Evolutionary conservation across 1,284 basidiomycete genomes (phyloP), one percentile per base, ranked within the genome.

Genomic region (Flammula alnicola): DNA sequence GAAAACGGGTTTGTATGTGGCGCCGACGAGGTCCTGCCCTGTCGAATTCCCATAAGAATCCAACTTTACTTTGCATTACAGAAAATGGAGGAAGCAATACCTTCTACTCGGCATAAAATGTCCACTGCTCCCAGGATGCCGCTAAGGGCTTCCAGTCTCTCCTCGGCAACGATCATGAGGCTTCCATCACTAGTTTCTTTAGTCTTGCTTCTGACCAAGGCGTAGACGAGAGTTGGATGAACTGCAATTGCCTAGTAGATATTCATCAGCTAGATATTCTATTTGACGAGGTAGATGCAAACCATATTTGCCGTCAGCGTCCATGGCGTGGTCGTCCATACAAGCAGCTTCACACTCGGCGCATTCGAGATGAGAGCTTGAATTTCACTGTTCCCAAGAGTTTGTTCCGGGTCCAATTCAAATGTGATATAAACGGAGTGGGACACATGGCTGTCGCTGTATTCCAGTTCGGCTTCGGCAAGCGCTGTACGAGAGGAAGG

Each of bases 271-370:
- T 20, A 25, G 10, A 12, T 29, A 44, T 25, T n/a, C n/a, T n/a
- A 46, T 43, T 22, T 8, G 33, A 9, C 17, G 11, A n/a, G 6
- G 23, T n/a, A 5, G 20, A 6, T 20, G 1, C 23, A 12, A 55
- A 93, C 93, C 88, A 96, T 94, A 64, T 99, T 99, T 1, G 93
- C 93, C 1, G 93, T 93, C 38, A 99, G 73, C 5, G 93, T 98
- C 96, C 96, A 99, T 0, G 97, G 93, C 0, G 96, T 99, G 0
- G 97, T 99, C 1, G 96, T 99, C 97, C 97, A 99, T n/a, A 98
- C 89, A 25, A 95, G 74, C 8, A 96, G 61, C 14, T 80, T 77
- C 3, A 88, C 67, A 17, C 57, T 55, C 9, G 62, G 38, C 19
- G 55, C 58, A 3, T 59, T 48, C 7, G 45, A 46, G 37, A 68